Percentiles rank a stretch among this genome's conserved stretches.
Evolutionary conservation across 2,329 filamentous ascomycete genomes (phyloP).

Genomic region (Sporothrix schenckii): DNA sequence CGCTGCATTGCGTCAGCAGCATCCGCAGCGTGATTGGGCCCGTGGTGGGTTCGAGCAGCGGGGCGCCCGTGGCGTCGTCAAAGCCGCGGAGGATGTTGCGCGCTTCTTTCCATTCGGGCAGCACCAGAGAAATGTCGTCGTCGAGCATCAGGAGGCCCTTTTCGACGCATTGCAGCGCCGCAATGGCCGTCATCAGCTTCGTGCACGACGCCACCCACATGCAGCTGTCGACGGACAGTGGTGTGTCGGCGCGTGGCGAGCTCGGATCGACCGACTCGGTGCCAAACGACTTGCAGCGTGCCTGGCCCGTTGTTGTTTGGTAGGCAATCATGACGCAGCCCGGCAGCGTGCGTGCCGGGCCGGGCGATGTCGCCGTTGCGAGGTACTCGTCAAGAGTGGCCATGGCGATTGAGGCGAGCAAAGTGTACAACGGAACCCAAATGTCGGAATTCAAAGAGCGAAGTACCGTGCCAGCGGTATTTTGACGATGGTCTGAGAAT

Average conservation of each 20-base stretch:
- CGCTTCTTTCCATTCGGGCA: background rate
- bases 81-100: background rate
- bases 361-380: background rate
- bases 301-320: background rate
- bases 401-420: background rate
- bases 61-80: constrained; percentile 2
- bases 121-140: background rate
- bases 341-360: constrained; percentile 4
- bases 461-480: too few species aligned
- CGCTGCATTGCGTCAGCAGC: constrained; percentile 16
- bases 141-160: background rate
- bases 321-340: constrained; percentile 14
- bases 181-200: constrained; percentile 23
- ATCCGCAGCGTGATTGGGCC: background rate
- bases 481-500: too few species aligned
- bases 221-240: constrained; percentile 12
- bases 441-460: too few species aligned
- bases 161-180: constrained; percentile 9
- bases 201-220: constrained; percentile 25
- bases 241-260: constrained; percentile 1
- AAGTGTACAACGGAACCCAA: too few species aligned
- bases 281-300: constrained; percentile 12
- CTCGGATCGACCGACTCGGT: constrained; percentile 12
- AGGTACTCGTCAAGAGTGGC: background rate
- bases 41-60: background rate